phyloP scores from a whole-genome alignment of 108 stramenopile species.

The Nitzschia sp. region DNA sequence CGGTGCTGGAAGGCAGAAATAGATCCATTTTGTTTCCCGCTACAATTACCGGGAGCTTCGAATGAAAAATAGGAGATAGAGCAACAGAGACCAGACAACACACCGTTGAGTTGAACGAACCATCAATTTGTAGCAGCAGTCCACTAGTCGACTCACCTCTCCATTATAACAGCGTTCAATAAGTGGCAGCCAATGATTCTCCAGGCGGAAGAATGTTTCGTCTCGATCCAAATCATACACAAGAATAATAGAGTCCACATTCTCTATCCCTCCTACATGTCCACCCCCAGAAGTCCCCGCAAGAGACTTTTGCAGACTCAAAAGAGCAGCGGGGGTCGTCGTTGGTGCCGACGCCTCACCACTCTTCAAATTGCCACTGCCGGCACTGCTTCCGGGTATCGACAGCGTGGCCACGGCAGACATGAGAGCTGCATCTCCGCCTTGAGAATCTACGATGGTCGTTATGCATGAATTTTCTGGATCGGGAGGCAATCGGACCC shows the following conservation, averaged over 20 bases:
- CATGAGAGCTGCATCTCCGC: constrained; percentile 65
- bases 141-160: constrained; percentile 41
- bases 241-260: constrained; percentile 73
- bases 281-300: not conserved
- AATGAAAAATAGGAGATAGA: not conserved
- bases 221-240: constrained; percentile 82
- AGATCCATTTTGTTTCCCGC: constrained; percentile 86
- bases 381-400: constrained; percentile 15
- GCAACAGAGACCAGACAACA: not conserved
- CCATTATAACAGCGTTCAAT: constrained; percentile 80
- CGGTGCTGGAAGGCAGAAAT: constrained; percentile 42
- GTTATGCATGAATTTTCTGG: constrained; percentile 62
- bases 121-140: too few relatives aligned
- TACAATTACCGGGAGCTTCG: constrained; percentile 74
- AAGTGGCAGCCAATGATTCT: constrained; percentile 81
- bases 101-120: too few relatives aligned
- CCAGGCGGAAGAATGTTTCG: constrained; percentile 76
- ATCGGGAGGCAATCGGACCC: constrained; percentile 78
- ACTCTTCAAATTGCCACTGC: not conserved
- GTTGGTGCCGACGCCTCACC: not conserved
- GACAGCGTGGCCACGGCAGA: constrained; percentile 47
- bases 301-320: constrained; percentile 1
- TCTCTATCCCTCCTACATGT: constrained; percentile 37
- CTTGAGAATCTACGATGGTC: constrained; percentile 84
- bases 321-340: not conserved